Conservation (phyloP, 1,284 basidiomycete genomes). For the Apiotrichum veenhuisii region DNA sequence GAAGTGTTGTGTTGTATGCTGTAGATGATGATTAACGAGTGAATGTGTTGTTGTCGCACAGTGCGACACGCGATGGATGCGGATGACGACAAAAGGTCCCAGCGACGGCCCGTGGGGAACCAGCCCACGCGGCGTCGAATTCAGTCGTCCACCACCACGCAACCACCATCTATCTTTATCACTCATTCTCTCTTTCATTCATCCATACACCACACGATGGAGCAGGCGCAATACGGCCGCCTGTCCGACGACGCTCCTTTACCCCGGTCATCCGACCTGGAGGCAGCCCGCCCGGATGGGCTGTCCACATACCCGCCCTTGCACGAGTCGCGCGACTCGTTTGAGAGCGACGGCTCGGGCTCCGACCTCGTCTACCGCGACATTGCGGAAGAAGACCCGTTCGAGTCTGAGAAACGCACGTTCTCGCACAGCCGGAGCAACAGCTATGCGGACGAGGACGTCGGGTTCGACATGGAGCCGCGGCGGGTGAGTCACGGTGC, state of each 20-base stretch:
- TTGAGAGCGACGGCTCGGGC: constrained; percentile 17
- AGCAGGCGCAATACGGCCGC: constrained; percentile 12
- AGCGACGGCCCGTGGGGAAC: no score
- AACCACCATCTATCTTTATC: background rate
- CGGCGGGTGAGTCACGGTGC: constrained; percentile 9
- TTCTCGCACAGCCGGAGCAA: constrained; percentile 13
- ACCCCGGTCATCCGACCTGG: background rate
- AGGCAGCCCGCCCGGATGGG: background rate
- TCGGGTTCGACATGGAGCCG: constrained; percentile 32
- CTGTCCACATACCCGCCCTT: background rate
- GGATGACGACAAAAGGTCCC: no score
- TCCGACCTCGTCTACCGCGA: constrained; percentile 36
- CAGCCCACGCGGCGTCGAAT: no score
- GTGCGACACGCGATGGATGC: no score
- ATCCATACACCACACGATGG: constrained; percentile 4
- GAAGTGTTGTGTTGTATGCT: no score
- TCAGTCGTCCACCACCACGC: background rate
- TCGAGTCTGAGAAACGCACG: constrained; percentile 33
- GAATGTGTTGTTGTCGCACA: no score
- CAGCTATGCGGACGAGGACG: constrained; percentile 17
- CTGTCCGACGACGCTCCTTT: constrained; percentile 2
- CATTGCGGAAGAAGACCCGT: constrained; percentile 40
- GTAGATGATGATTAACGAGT: no score
- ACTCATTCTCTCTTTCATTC: background rate
- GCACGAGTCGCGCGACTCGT: constrained; percentile 3